A percentile compares a stretch with the other conserved stretches of the same genome.
Conservation (phyloP, 495 filamentous ascomycete species). For the Achaetomiella virescens region DNA sequence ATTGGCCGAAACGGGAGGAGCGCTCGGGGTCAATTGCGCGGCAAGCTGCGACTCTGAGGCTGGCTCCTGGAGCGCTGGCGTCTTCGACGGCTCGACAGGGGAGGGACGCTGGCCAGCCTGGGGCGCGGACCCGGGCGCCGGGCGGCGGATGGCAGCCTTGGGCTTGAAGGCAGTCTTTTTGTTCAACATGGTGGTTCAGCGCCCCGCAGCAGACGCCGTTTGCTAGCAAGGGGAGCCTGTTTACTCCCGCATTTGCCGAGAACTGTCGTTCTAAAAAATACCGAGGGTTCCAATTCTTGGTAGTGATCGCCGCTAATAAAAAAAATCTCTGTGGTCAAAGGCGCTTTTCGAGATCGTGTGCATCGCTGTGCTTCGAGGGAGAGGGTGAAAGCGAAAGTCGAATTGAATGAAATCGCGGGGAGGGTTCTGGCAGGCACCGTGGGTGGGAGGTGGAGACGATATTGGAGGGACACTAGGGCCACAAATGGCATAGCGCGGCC, state of each 20-base stretch:
- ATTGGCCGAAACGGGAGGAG: background rate
- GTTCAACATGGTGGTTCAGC: constrained; percentile 36
- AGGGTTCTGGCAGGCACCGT: background rate
- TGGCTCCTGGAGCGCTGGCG: constrained; percentile 13
- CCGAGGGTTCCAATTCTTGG: too few species aligned
- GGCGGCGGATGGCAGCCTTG: constrained; percentile 25
- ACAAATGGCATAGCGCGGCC: constrained; percentile 18
- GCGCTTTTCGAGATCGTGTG: background rate
- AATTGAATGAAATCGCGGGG: background rate
- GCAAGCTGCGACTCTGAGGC: background rate
- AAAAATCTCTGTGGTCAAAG: background rate
- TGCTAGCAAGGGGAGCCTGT: constrained; percentile 12
- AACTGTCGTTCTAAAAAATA: background rate
- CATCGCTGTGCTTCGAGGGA: background rate
- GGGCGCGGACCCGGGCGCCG: constrained; percentile 5
- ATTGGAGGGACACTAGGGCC: constrained; percentile 8
- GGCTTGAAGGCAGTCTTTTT: constrained; percentile 43
- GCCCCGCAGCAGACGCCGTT: constrained; percentile 3
- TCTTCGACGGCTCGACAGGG: background rate
- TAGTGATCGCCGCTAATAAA: too few species aligned
- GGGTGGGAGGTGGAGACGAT: background rate
- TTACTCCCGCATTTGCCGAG: constrained; percentile 4
- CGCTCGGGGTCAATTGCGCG: background rate
- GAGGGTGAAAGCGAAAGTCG: background rate
- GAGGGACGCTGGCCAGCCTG: constrained; percentile 12